Conservation (phyloP, 2,329 filamentous ascomycete species). For the Trichoderma endophyticum region DNA sequence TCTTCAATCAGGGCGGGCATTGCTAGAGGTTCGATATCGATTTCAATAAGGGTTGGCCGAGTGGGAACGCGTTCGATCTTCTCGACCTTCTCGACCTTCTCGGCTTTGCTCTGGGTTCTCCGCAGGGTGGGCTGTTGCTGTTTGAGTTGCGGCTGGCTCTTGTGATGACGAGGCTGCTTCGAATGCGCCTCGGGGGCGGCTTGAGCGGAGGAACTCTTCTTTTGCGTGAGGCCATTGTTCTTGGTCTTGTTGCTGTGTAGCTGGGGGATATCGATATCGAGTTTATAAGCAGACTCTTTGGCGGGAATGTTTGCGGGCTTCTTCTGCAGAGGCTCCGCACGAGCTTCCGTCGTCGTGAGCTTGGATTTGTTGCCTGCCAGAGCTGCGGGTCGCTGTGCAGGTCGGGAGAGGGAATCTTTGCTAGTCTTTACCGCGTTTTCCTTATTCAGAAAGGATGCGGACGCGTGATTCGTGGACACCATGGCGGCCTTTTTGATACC, state of each 20-base stretch:
- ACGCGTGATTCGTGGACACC: constrained; percentile 27
- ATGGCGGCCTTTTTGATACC: constrained; percentile 31
- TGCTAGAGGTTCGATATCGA: neutral
- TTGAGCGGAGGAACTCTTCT: constrained; percentile 12
- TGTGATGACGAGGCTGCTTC: constrained; percentile 47
- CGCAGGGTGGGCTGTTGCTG: constrained; percentile 40
- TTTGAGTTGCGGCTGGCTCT: constrained; percentile 53
- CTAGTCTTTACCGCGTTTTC: constrained; percentile 39
- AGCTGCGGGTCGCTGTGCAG: constrained; percentile 32
- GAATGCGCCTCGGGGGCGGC: constrained; percentile 25
- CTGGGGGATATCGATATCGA: constrained; percentile 23
- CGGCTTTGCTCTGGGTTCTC: constrained; percentile 44
- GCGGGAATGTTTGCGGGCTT: constrained; percentile 22
- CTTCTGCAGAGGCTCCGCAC: constrained; percentile 28
- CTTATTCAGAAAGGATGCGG: constrained; percentile 36
- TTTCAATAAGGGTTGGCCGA: neutral
- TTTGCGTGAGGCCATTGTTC: constrained; percentile 16
- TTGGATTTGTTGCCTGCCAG: constrained; percentile 23
- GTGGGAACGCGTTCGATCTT: constrained; percentile 21
- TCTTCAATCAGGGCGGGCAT: constrained; percentile 20
- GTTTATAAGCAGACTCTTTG: constrained; percentile 23
- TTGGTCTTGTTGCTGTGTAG: constrained; percentile 9
- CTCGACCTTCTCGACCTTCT: constrained; percentile 29
- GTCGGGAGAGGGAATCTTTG: constrained; percentile 39
- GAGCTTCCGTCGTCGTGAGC: constrained; percentile 26